Evolutionary conservation across 1,284 basidiomycete species (phyloP), one percentile per base, ranked within the genome.

Genomic region (Lentinula novae-zelandiae): DNA sequence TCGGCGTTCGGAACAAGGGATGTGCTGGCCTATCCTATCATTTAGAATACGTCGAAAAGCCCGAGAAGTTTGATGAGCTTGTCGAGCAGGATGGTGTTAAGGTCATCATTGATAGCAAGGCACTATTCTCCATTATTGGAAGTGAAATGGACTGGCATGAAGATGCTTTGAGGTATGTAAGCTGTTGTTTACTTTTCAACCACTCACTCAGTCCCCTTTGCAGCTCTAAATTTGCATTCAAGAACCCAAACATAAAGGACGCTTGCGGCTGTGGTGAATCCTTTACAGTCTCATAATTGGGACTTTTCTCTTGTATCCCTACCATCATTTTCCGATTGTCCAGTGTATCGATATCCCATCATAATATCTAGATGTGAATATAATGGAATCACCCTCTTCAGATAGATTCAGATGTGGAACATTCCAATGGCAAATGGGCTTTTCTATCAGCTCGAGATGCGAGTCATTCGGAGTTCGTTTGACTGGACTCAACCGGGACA

Each of bases 131-230:
- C 64, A 97, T 99, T 70, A 98, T 99, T 66, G 97, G 97, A 48
- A 96, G 93, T 72, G 91, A 92, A 79, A 99, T 99, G 97, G 95
- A 97, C 72, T 99, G 97, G 97, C 83, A 90, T 65, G 97, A 99
- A 78, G 93, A 95, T 73, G 76, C 86, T 39, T 76, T 98, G 52
- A 95, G 92, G 89, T 90, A 59, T 62, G 82, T 75, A 6, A 31
- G 39, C 22, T 53, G 53, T 22, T n/a, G 39, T 61, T 44, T 54
- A 50, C 17, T 17, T 46, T 10, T 49, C 61, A 17, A 52, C 57
- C 57, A 4, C 22, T 49, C 42, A 60, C 50, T 17, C 22, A n/a
- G 50, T 22, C 1, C 20, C 27, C 4, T 39, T 40, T 51, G 10
- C 68, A 93, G 92, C 71, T 89, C 93, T 59, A 95, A 93, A 76